Conservation (phyloP, 208 protist genomes). For the Trichomonas vaginalis region DNA sequence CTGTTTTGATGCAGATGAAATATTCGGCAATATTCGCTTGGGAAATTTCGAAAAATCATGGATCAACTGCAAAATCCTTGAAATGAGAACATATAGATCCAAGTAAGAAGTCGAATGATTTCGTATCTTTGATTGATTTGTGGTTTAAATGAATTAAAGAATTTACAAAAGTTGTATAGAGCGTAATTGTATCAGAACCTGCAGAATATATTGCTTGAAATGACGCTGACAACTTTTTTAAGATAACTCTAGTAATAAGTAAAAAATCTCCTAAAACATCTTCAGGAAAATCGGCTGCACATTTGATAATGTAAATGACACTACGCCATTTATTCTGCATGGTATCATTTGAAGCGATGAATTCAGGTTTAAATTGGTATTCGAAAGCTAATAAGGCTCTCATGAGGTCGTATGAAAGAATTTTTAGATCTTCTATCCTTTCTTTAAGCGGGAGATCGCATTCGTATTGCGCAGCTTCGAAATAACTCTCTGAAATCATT, state of each 20-base stretch:
- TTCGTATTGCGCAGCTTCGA: not conserved
- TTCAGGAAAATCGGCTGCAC: not conserved
- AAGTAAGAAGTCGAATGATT: not conserved
- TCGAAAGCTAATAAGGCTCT: not conserved
- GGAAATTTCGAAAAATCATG: not conserved
- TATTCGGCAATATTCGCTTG: not conserved
- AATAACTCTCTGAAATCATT: not conserved
- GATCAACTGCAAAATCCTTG: not conserved
- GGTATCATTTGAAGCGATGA: not conserved
- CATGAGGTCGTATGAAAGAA: not conserved
- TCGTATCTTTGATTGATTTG: not conserved
- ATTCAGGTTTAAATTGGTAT: not conserved
- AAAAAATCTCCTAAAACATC: not conserved
- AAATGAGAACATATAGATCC: not conserved
- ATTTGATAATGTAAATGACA: not conserved
- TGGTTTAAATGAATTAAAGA: not conserved
- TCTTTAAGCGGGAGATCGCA: not conserved
- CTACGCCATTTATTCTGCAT: not conserved
- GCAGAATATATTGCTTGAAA: not conserved
- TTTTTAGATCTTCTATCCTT: not conserved
- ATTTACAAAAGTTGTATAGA: not conserved
- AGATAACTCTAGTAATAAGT: not conserved
- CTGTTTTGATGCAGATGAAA: not conserved
- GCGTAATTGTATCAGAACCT: not conserved
- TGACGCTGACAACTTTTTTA: not conserved